phyloP scores from a whole-genome alignment of 2,329 filamentous ascomycete species.

The Aspergillus glaucus region DNA sequence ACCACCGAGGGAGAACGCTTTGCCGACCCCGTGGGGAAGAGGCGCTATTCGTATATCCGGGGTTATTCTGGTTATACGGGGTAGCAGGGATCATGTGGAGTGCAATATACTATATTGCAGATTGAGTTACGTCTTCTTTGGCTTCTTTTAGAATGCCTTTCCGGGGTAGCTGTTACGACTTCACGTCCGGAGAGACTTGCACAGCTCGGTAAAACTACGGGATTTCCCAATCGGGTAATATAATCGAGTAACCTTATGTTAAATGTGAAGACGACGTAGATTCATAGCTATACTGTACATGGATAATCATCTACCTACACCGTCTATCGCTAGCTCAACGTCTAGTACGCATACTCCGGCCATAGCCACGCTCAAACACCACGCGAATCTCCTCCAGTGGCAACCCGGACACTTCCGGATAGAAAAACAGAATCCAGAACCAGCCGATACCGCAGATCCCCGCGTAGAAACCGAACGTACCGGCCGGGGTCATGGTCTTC shows the following conservation, averaged over 20 bases:
- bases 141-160: no score
- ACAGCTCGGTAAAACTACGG: no score
- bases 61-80: neutral
- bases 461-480: slow-evolving; percentile 49
- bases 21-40: neutral
- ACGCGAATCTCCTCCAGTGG: slow-evolving; percentile 32
- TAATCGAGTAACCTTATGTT: no score
- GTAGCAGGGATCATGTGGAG: neutral
- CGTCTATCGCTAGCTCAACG: slow-evolving; percentile 15
- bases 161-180: no score
- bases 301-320: neutral
- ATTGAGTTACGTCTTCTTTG: no score
- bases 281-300: neutral
- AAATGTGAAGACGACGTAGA: no score
- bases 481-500: slow-evolving; percentile 45
- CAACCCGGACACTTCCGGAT: slow-evolving; percentile 19
- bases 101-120: no score
- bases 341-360: slow-evolving; percentile 9
- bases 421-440: slow-evolving; percentile 26
- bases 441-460: slow-evolving; percentile 45
- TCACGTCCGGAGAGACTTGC: no score
- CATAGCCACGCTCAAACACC: slow-evolving; percentile 48
- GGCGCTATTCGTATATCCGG: neutral
- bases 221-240: no score
- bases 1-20: neutral